These are phyloP conservation scores for Dactylellina cionopaga DNA, from an alignment of 2,329 filamentous ascomycete genomes.

Conservation along the genomic window DNA sequence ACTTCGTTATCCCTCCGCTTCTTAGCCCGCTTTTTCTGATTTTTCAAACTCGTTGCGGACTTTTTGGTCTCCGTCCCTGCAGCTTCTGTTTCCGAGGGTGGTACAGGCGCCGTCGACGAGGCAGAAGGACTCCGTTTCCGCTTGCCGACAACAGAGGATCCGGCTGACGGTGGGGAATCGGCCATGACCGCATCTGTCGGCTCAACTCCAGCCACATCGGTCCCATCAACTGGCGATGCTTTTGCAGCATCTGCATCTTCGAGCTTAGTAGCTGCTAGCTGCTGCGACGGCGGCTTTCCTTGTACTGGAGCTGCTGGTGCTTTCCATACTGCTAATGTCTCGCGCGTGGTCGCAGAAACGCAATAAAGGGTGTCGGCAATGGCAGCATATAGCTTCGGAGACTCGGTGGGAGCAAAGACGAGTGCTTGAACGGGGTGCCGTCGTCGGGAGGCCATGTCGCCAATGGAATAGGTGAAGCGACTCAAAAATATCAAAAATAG, in stretches of 20 bases:
- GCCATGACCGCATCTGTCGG: constrained; percentile 24
- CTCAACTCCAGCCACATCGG: not conserved
- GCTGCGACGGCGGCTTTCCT: constrained; percentile 17
- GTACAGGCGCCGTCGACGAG: not conserved
- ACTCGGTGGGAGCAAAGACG: constrained; percentile 1
- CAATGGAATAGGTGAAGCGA: not conserved
- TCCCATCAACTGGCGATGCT: not conserved
- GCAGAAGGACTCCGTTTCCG: constrained; percentile 47
- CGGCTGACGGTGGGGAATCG: constrained; percentile 19
- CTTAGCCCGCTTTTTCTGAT: constrained; percentile 11
- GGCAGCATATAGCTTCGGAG: constrained; percentile 31
- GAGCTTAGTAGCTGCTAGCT: not conserved
- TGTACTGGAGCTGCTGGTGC: constrained; percentile 33
- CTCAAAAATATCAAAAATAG: not conserved
- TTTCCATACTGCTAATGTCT: constrained; percentile 36
- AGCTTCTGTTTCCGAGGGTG: not conserved
- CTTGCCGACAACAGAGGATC: constrained; percentile 15
- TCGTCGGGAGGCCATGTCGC: constrained; percentile 28
- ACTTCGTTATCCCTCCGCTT: constrained; percentile 4
- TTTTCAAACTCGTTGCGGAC: not conserved
- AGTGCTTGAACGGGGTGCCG: constrained; percentile 40
- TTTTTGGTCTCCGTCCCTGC: not conserved
- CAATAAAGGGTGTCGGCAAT: constrained; percentile 38
- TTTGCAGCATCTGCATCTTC: constrained; percentile 12
- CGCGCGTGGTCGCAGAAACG: constrained; percentile 22